Evolutionary conservation across 495 filamentous ascomycete genomes (phyloP).

Genomic region (Oidiodendron maius): DNA sequence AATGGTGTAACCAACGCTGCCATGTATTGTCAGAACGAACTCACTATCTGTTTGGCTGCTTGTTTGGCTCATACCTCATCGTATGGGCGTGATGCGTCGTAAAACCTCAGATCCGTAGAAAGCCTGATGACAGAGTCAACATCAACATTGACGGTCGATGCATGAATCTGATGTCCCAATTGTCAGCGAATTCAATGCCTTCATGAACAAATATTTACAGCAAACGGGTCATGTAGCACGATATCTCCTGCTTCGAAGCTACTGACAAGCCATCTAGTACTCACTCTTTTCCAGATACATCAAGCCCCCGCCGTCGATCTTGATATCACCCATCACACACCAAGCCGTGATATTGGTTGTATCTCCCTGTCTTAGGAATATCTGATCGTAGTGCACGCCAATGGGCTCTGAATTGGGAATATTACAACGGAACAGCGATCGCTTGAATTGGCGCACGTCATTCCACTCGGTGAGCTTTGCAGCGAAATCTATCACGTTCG

Average conservation of each 20-base stretch:
- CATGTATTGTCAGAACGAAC: too few species aligned
- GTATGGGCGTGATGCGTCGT: conserved; percentile 40
- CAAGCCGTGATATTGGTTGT: conserved; percentile 54
- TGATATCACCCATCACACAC: conserved; percentile 56
- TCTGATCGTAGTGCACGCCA: conserved; percentile 60
- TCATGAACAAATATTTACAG: conserved; percentile 25
- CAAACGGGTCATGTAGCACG: conserved; percentile 51
- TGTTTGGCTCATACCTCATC: conserved; percentile 29
- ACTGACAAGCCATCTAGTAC: conserved; percentile 45
- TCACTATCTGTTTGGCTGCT: too few species aligned
- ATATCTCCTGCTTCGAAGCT: conserved; percentile 54
- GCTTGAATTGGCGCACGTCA: conserved; percentile 33
- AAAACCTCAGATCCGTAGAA: conserved; percentile 49
- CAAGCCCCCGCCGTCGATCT: conserved; percentile 49
- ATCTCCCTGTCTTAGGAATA: conserved; percentile 52
- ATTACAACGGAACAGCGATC: conserved; percentile 49
- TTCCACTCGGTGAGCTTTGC: conserved; percentile 48
- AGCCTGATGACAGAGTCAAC: conserved; percentile 44
- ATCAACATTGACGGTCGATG: conserved; percentile 47
- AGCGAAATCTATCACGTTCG: conserved; percentile 42
- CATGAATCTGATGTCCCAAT: conserved; percentile 39
- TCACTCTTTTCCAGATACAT: conserved; percentile 51
- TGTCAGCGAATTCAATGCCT: not conserved
- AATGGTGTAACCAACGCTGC: too few species aligned
- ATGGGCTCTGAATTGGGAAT: conserved; percentile 52